Percentiles rank a stretch among this genome's conserved stretches.
phyloP scores from a whole-genome alignment of 768 basidiomycete species.

The Serendipita sp. region DNA sequence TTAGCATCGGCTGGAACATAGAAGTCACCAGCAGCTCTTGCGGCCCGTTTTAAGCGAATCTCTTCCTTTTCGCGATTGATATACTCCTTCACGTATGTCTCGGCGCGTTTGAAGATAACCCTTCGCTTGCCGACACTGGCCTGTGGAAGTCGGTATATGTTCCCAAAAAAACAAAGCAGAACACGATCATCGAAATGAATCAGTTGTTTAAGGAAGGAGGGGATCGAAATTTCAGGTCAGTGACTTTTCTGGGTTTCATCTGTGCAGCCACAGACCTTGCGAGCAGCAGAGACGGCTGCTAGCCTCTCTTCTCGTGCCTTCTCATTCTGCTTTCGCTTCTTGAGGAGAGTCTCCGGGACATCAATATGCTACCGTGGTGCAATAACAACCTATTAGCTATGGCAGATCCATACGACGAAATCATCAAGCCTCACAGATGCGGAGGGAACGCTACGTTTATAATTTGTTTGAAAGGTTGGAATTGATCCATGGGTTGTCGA shows the following conservation, averaged over 20 bases:
- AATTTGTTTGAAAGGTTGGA: no score
- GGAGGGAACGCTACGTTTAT: slow-evolving; percentile 4
- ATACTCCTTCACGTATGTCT: slow-evolving; percentile 97
- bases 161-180: slow-evolving; percentile 7
- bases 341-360: slow-evolving; percentile 99
- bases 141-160: slow-evolving; percentile 25
- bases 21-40: slow-evolving; percentile 84
- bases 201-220: slow-evolving; percentile 13
- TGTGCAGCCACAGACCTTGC: slow-evolving; percentile 42
- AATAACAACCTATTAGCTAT: background rate
- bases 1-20: slow-evolving; percentile 95
- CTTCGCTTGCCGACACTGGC: slow-evolving; percentile 81
- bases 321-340: slow-evolving; percentile 97
- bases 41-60: slow-evolving; percentile 84
- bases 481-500: no score
- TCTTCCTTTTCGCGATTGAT: slow-evolving; percentile 85
- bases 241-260: slow-evolving; percentile 60
- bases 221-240: slow-evolving; percentile 45
- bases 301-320: slow-evolving; percentile 90
- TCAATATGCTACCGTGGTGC: slow-evolving; percentile 49
- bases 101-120: slow-evolving; percentile 98
- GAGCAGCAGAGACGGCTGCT: slow-evolving; percentile 62
- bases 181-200: slow-evolving; percentile 8
- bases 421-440: background rate
- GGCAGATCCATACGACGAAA: no score